A percentile compares a stretch with the other conserved stretches of the same genome.
Evolutionary conservation across 306 rosid genomes (phyloP).

Genomic region (Vachellia collinsii): DNA sequence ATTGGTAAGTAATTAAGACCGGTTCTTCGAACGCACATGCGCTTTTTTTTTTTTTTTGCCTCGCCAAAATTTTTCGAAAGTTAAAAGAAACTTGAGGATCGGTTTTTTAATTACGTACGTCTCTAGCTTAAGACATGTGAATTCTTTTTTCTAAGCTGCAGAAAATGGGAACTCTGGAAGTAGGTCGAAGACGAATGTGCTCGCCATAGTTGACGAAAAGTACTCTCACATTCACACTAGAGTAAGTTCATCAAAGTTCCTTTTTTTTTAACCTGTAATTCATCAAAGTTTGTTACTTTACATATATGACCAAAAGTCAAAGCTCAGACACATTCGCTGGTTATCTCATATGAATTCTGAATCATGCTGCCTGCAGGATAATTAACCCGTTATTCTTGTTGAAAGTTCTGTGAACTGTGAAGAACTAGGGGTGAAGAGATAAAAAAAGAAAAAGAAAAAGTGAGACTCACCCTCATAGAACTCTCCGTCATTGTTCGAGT

Average conservation of each 20-base stretch:
- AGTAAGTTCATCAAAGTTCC: slow-evolving; percentile 47
- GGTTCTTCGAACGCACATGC: neutral
- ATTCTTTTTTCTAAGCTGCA: slow-evolving; percentile 34
- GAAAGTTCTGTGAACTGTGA: neutral
- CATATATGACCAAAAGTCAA: neutral
- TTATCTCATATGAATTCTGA: neutral
- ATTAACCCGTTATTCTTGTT: neutral
- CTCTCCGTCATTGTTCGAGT: neutral
- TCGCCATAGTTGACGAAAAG: slow-evolving; percentile 42
- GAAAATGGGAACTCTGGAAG: slow-evolving; percentile 46
- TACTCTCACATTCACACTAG: slow-evolving; percentile 41
- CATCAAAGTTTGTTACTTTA: no score
- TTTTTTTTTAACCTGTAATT: no score
- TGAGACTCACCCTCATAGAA: no score
- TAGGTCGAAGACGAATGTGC: slow-evolving; percentile 39
- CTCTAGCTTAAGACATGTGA: slow-evolving; percentile 7
- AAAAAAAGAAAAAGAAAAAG: neutral
- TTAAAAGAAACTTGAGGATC: neutral
- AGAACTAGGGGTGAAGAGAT: neutral
- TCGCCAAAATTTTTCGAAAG: no score
- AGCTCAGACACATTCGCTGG: neutral
- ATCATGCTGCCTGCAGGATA: neutral
- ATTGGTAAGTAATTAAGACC: slow-evolving; percentile 38
- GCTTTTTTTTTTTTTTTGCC: no score
- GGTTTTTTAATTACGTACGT: neutral